phyloP scores from a whole-genome alignment of 2,329 filamentous ascomycete species.

The Pseudopyrenochaeta lycopersici region DNA sequence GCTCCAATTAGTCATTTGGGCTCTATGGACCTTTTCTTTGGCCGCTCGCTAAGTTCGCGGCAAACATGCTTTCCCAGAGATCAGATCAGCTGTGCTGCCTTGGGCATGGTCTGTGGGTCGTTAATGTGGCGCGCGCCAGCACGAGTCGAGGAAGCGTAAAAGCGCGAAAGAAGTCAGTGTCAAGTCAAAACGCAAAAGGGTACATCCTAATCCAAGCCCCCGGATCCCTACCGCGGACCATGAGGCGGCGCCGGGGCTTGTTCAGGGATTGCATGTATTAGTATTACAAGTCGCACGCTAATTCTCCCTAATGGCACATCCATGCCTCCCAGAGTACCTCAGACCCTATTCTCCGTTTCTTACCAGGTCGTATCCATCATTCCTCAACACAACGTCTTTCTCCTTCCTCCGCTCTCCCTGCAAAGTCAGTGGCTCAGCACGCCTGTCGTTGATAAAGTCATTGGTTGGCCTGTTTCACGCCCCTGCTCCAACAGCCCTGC shows the following conservation, averaged over 20 bases:
- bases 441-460: conserved; percentile 40
- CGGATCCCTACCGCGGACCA: conserved; percentile 46
- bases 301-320: conserved; percentile 41
- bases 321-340: conserved; percentile 41
- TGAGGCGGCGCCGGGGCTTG: conserved; percentile 38
- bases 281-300: conserved; percentile 44
- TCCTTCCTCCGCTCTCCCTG: conserved; percentile 33
- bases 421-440: conserved; percentile 48
- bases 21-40: conserved; percentile 39
- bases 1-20: conserved; percentile 35
- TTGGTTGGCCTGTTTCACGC: conserved; percentile 51
- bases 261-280: conserved; percentile 44
- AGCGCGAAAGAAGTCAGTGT: conserved; percentile 40
- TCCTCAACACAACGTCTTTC: conserved; percentile 36
- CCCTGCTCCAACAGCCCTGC: conserved; percentile 38
- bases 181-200: conserved; percentile 42
- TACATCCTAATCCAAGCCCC: conserved; percentile 43
- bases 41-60: conserved; percentile 37
- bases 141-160: conserved; percentile 42
- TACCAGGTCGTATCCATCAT: conserved; percentile 40
- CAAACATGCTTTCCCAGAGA: conserved; percentile 39
- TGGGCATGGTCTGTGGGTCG: conserved; percentile 43
- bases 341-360: conserved; percentile 45
- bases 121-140: conserved; percentile 48
- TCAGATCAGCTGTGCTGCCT: conserved; percentile 41